phyloP scores from a whole-genome alignment of 2,329 filamentous ascomycete genomes.

The Plectosphaerella cucumerina region DNA sequence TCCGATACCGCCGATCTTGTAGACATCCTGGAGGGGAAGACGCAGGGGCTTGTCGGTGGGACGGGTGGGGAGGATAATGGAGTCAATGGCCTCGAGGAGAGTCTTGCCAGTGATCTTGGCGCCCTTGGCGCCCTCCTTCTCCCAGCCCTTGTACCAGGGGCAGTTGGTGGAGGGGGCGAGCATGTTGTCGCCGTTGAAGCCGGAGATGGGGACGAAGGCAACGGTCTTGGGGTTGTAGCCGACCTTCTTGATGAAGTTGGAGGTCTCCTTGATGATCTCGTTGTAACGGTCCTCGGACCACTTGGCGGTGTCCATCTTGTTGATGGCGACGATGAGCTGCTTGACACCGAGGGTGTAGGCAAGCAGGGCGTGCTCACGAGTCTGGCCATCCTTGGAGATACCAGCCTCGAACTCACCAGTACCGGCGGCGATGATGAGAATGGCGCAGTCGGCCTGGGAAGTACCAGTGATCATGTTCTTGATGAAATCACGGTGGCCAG shows the following conservation, averaged over 20 bases:
- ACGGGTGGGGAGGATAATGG: constrained; percentile 88
- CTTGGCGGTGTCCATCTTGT: constrained; percentile 99
- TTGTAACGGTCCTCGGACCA: constrained; percentile 95
- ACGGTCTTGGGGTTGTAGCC: constrained; percentile 99
- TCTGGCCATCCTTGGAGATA: constrained; percentile 99
- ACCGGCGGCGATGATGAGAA: constrained; percentile 99
- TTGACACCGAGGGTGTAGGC: constrained; percentile 99
- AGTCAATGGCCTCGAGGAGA: constrained; percentile 97
- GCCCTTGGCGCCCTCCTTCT: constrained; percentile 88
- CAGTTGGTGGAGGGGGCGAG: constrained; percentile 83
- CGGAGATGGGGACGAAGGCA: constrained; percentile 99
- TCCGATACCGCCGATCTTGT: constrained; percentile 99
- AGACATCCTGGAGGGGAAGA: constrained; percentile 99
- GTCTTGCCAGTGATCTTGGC: constrained; percentile 90
- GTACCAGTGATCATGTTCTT: constrained; percentile 99
- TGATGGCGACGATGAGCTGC: constrained; percentile 99
- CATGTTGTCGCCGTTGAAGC: constrained; percentile 99
- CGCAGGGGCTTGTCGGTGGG: constrained; percentile 99
- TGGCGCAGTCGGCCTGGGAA: constrained; percentile 98
- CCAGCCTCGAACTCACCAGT: constrained; percentile 99
- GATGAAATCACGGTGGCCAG: constrained; percentile 99
- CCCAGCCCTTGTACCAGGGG: constrained; percentile 99
- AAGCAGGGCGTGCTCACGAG: constrained; percentile 99
- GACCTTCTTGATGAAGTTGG: constrained; percentile 99
- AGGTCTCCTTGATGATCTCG: constrained; percentile 99